These are phyloP conservation scores for Candida dajiaensis DNA, from an alignment of 805 yeast species.

Conservation along the genomic window DNA sequence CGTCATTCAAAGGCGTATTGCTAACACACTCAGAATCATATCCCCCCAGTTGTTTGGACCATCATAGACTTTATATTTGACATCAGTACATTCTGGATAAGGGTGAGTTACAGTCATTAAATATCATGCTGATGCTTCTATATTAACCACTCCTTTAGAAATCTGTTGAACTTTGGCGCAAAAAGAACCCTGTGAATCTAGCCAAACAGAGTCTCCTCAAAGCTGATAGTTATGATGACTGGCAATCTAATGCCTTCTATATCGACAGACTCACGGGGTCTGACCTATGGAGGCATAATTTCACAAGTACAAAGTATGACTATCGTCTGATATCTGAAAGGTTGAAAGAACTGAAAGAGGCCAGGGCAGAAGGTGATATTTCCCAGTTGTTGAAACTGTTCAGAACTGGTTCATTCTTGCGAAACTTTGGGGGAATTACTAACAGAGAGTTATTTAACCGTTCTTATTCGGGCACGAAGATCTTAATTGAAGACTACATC, in stretches of 20 bases:
- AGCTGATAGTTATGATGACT: constrained; percentile 60
- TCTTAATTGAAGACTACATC: constrained; percentile 81
- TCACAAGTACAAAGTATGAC: constrained; percentile 76
- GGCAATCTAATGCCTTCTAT: constrained; percentile 50
- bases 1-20: neutral
- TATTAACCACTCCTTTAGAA: constrained; percentile 14
- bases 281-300: constrained; percentile 74
- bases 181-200: constrained; percentile 40
- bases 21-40: constrained; percentile 24
- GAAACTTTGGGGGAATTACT: constrained; percentile 90
- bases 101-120: constrained; percentile 5
- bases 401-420: constrained; percentile 68
- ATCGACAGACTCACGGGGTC: constrained; percentile 49
- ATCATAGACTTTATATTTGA: constrained; percentile 35
- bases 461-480: constrained; percentile 83
- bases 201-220: constrained; percentile 42
- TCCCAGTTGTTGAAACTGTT: constrained; percentile 56
- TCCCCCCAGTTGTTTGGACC: constrained; percentile 37
- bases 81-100: constrained; percentile 36
- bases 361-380: constrained; percentile 51
- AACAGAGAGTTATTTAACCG: constrained; percentile 73
- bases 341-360: constrained; percentile 52
- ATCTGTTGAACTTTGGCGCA: constrained; percentile 16
- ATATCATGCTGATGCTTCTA: too few species aligned
- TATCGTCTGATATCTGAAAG: constrained; percentile 77